A percentile compares a stretch with the other conserved stretches of the same genome.
phyloP scores from a whole-genome alignment of 179 eudicot species.

The Camellia oleifera region DNA sequence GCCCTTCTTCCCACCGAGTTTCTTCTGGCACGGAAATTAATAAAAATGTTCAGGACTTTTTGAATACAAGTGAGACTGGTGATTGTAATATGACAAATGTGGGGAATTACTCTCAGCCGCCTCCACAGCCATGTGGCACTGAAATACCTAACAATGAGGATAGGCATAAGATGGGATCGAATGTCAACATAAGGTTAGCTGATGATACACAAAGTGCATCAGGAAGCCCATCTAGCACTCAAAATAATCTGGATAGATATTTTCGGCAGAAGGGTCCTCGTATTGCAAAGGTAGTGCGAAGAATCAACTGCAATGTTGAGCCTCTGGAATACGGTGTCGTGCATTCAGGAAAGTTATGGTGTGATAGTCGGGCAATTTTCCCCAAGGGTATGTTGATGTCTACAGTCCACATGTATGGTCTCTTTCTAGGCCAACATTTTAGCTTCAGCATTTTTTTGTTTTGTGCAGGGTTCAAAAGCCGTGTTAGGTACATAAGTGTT shows the following conservation, averaged over 20 bases:
- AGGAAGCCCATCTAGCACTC: conserved; percentile 54
- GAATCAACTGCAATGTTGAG: conserved; percentile 84
- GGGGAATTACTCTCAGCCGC: background rate
- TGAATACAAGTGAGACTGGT: conserved; percentile 28
- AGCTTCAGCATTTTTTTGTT: background rate
- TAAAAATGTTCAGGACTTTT: conserved; percentile 27
- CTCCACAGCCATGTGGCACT: conserved; percentile 15
- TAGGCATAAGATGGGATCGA: conserved; percentile 32
- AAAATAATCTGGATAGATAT: conserved; percentile 59
- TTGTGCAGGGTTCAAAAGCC: conserved; percentile 78
- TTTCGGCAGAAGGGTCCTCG: conserved; percentile 92
- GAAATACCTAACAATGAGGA: conserved; percentile 37
- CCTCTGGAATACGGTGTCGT: conserved; percentile 64
- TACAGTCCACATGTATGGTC: background rate
- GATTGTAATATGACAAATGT: conserved; percentile 31
- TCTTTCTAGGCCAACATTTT: conserved; percentile 8
- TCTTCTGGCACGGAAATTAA: conserved; percentile 31
- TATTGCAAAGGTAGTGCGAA: conserved; percentile 84
- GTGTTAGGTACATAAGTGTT: conserved; percentile 70
- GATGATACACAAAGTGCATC: conserved; percentile 40
- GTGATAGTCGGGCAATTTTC: conserved; percentile 77
- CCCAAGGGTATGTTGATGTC: conserved; percentile 69
- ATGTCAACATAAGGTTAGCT: conserved; percentile 34
- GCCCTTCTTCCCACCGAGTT: conserved; percentile 15
- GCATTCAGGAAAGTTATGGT: conserved; percentile 71